These are phyloP conservation scores for Lodderomyces theae DNA, from an alignment of 1,139 yeast genomes.

Conservation along the genomic window DNA sequence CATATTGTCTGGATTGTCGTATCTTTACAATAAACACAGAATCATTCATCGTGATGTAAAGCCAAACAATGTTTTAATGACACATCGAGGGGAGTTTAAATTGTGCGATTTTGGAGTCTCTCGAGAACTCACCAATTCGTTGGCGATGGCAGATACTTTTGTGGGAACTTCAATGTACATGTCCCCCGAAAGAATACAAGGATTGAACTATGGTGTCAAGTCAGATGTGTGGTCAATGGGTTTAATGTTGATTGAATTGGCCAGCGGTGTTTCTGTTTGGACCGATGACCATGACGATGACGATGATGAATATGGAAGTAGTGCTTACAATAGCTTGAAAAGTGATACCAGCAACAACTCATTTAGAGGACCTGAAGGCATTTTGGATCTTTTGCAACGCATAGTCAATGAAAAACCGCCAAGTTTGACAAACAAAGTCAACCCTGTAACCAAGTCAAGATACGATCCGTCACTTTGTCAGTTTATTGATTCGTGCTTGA, in stretches of 20 bases:
- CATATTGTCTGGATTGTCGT: constrained; percentile 76
- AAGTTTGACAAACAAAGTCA: constrained; percentile 36
- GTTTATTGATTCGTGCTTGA: constrained; percentile 68
- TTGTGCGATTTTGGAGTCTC: constrained; percentile 94
- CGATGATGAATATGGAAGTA: constrained; percentile 16
- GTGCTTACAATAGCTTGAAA: constrained; percentile 1
- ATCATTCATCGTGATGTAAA: constrained; percentile 77
- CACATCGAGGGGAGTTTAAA: constrained; percentile 76
- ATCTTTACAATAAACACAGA: constrained; percentile 75
- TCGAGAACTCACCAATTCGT: constrained; percentile 83
- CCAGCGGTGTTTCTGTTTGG: constrained; percentile 67
- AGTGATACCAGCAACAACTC: constrained; percentile 5
- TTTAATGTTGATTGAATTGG: constrained; percentile 80
- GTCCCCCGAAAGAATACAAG: constrained; percentile 98
- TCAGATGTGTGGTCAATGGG: constrained; percentile 98
- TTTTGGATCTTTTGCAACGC: constrained; percentile 82
- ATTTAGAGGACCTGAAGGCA: constrained; percentile 67
- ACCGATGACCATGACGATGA: constrained; percentile 23
- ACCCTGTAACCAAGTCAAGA: constrained; percentile 23
- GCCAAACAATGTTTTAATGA: constrained; percentile 65
- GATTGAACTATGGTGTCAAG: constrained; percentile 85
- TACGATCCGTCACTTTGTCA: constrained; percentile 48
- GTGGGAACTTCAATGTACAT: constrained; percentile 97
- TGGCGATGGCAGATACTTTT: constrained; percentile 85
- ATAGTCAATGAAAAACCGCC: constrained; percentile 95